Evolutionary conservation across 2,329 filamentous ascomycete genomes (phyloP), one percentile per base, ranked within the genome.

Genomic region (Fusarium ambrosium): DNA sequence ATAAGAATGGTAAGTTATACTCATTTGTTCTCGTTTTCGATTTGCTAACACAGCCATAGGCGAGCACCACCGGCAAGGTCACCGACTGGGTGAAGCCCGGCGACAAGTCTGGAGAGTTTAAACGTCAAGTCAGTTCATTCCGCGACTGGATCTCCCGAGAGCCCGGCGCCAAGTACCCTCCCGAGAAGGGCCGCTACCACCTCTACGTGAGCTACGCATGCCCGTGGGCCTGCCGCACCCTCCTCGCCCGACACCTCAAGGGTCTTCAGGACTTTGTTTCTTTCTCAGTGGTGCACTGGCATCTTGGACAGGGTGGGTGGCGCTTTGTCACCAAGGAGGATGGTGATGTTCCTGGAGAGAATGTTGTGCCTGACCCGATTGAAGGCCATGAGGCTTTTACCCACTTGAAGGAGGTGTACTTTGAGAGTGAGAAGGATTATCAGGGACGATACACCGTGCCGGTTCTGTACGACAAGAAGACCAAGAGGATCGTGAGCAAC

Each of bases 171-270:
- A 85, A 92, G 82, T 98, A 95, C 78, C 93, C 95, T 6, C 90
- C 95, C 1, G 96, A 98, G 85, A 94, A 94, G 85, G 94, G 90
- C 63, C 90, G 97, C 66, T 99, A 99, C 83, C 97, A 99, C 85
- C 91, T 99, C 78, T 99, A 96, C 81, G 93, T 98, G 76, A 96
- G 93, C 79, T 98, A 97, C 84, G 95, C 95, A 8, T 98, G 95
- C 84, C 95, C 95, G 5, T 98, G 95, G 95, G 95, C 96, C 6
- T 94, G 95, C 80, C 92, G 97, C 51, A 93, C 95, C 0, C 87
- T 98, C 75, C 98, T 98, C 77, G 93, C 94, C 3, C 90, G 96
- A 68, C 93, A 95, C 82, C 89, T 99, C 79, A 99, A 98, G 86
- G 97, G 96, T 0, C 88, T 99, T 1, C 94, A 98, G 78, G 92